Base-by-base conservation (phyloP, 768 basidiomycete genomes). In the Xerocomus potaroensis region DNA sequence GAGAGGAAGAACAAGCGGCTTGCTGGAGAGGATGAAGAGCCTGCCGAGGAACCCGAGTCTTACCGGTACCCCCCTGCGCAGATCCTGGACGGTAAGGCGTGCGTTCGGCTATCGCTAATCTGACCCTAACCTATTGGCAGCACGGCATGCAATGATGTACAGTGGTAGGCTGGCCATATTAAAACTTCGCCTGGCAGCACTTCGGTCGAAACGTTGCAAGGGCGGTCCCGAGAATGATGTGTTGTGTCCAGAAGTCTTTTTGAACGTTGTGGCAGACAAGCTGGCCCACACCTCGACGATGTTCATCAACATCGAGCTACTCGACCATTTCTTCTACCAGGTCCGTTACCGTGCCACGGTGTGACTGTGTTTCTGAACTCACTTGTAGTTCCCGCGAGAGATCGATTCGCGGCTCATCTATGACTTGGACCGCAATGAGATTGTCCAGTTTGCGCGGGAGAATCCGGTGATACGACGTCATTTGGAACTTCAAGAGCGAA, bases 291-390 rank as follows among this genome's bases (percentile, higher is more conserved):
- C 95, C 0, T 91, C 92, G 3, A 83, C 94, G 3, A 91, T 97
- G 87, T 98, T 98, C 67, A 96, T 99, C 75, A 96, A 93, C 70
- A 96, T 99, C 49, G 96, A 99, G 64, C 75, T 99, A 9, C 78
- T 98, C 2, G 94, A 96, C 59, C 94, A 97, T 57, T 99, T 98
- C 76, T 98, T 98, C 75, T 96, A 98, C 61, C 91, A 95, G 75
- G 91, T 89, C 55, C 35, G 77, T 62, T 18, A n/a, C 7, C n/a
- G 3, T 12, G 37, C 46, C 18, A 29, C 18, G 18, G 10, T 12
- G 14, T 15, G 18, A n/a, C 0, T 7, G 4, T 8, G 14, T 12
- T 10, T 34, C 34, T 51, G 22, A 52, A 19, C 45, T n/a, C n/a
- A 2, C 11, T 24, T 47, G 6, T 51, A 96, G 89, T 97, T 99